Evolutionary conservation across 345 rosid genomes (phyloP), one percentile per base, ranked within the genome.

Genomic region (Lepidium sativum): DNA sequence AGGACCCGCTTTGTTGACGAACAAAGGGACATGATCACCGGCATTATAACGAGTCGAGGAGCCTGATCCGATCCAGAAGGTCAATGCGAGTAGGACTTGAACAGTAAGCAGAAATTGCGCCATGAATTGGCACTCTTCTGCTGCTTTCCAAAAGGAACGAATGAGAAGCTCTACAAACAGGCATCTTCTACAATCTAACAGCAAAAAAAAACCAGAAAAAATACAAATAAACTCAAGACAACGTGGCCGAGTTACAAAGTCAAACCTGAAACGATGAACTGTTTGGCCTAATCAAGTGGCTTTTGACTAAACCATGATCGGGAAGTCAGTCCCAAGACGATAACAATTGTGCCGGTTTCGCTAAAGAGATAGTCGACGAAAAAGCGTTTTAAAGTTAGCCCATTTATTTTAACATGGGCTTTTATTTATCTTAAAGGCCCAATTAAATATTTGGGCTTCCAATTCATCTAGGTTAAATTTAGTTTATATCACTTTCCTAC

Each of bases 1-100:
- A 35, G 96, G 94, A 40, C 91, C 94, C 34, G 82, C 80, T 80
- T 81, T 83, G 84, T 88, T 91, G 75, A 75, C 96, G 71, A 83
- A 83, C 7, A 88, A 69, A 57, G 91, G 94, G 57, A 88, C 89
- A 9, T 45, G 74, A 78, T 86, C 91, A 70, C 88, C 91, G 1
- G 72, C 80, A 73, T 76, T 82, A 78, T 91, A 88, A 21, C 75
- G 74, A 57, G 63, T 64, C 65, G 53, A 76, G 6, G 33, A 75
- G 31, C 69, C 58, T 44, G 65, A 74, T 68, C 78, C 57, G 77
- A 66, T 43, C 62, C 48, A 73, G 32, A 66, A 59, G 8, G 68
- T 73, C 77, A 73, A 73, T 51, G 71, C 31, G 20, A 72, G 67
- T 54, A 63, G 39, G 35, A 45, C 21, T 63, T 63, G 68, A 1